phyloP scores from a whole-genome alignment of 306 rosid species.

The Ceratonia siliqua region DNA sequence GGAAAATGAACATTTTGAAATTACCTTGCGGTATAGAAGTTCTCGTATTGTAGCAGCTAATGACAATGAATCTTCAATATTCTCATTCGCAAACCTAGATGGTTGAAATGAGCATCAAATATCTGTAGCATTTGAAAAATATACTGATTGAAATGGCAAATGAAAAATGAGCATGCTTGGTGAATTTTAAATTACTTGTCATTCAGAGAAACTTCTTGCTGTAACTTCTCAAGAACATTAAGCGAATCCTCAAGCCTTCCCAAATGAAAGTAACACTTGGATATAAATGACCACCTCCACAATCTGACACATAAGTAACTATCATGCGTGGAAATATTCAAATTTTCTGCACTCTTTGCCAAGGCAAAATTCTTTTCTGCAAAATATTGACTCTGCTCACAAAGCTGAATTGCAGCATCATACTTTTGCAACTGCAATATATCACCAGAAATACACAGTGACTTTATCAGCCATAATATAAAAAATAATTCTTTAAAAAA shows the following conservation, averaged over 20 bases:
- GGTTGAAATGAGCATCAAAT: slow-evolving; percentile 37
- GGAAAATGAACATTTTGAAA: slow-evolving; percentile 28
- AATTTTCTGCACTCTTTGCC: slow-evolving; percentile 30
- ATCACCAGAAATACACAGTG: slow-evolving; percentile 37
- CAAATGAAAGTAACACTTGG: slow-evolving; percentile 81
- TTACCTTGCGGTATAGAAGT: slow-evolving; percentile 70
- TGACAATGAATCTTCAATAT: slow-evolving; percentile 47
- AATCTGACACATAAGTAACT: slow-evolving; percentile 45
- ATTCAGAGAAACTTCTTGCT: slow-evolving; percentile 44
- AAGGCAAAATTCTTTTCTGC: slow-evolving; percentile 72
- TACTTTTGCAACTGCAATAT: slow-evolving; percentile 67
- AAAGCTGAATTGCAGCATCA: slow-evolving; percentile 74
- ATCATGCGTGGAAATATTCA: slow-evolving; percentile 39
- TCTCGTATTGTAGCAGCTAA: slow-evolving; percentile 65
- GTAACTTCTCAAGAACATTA: slow-evolving; percentile 64
- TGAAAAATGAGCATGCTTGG: slow-evolving; percentile 28
- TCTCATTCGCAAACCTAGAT: slow-evolving; percentile 51
- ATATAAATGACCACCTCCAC: slow-evolving; percentile 86
- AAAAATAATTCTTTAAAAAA: slow-evolving; percentile 10
- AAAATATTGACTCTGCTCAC: slow-evolving; percentile 67
- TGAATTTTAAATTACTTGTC: slow-evolving; percentile 55
- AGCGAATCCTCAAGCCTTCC: slow-evolving; percentile 90
- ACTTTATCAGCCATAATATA: slow-evolving; percentile 29
- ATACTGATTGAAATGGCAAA: slow-evolving; percentile 29
- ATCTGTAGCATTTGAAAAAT: slow-evolving; percentile 32